phyloP scores from a whole-genome alignment of 768 basidiomycete species.

The Phylloporus scabripes region DNA sequence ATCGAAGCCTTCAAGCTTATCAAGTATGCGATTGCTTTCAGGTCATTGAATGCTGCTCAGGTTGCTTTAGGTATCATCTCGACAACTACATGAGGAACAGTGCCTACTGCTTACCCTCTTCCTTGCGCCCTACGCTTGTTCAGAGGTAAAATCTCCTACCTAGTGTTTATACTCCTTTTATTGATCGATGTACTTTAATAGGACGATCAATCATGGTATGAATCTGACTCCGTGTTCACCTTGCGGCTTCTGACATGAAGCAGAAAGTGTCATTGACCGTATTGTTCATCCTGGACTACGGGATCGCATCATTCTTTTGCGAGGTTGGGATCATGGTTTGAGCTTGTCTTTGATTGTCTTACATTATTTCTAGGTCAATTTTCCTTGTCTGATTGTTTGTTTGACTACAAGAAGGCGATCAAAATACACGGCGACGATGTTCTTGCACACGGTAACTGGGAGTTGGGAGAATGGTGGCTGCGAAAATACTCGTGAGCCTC shows the following conservation, averaged over 20 bases:
- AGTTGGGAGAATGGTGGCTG: slow-evolving; percentile 79
- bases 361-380: slow-evolving; percentile 53
- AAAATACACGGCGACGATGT: slow-evolving; percentile 89
- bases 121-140: slow-evolving; percentile 80
- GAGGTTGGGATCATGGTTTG: slow-evolving; percentile 45
- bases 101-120: slow-evolving; percentile 82
- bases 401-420: slow-evolving; percentile 62
- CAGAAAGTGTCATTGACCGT: slow-evolving; percentile 88
- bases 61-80: slow-evolving; percentile 67
- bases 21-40: slow-evolving; percentile 41
- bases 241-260: slow-evolving; percentile 8
- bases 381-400: slow-evolving; percentile 73
- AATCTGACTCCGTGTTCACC: slow-evolving; percentile 1
- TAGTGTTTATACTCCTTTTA: neutral
- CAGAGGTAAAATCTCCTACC: slow-evolving; percentile 51
- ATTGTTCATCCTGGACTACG: slow-evolving; percentile 86
- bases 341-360: slow-evolving; percentile 1
- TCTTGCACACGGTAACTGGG: slow-evolving; percentile 87
- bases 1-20: slow-evolving; percentile 80
- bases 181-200: slow-evolving; percentile 24
- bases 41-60: neutral
- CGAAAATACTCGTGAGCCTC: slow-evolving; percentile 64
- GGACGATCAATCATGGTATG: slow-evolving; percentile 81
- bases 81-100: slow-evolving; percentile 86
- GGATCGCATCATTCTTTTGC: slow-evolving; percentile 83